phyloP scores from a whole-genome alignment of 208 protist species.

The Trichomonas vaginalis region DNA sequence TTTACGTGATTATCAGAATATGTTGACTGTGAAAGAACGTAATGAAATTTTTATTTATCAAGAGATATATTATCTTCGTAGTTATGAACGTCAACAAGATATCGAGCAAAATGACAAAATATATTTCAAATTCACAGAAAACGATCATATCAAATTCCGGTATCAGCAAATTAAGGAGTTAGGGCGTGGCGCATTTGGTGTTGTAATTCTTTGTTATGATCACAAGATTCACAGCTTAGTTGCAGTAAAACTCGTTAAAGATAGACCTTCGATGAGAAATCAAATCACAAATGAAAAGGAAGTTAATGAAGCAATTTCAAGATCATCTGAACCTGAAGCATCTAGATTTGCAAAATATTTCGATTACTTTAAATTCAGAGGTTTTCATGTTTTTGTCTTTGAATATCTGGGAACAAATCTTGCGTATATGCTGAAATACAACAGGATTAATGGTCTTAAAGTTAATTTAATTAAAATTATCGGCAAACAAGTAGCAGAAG shows the following conservation, averaged over 20 bases:
- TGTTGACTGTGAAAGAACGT: neutral
- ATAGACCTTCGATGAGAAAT: neutral
- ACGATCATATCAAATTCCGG: neutral
- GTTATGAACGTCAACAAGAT: neutral
- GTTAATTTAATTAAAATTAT: neutral
- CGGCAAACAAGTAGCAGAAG: neutral
- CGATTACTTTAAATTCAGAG: neutral
- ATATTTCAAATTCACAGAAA: neutral
- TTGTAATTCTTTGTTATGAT: conserved; percentile 63
- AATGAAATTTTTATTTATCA: neutral
- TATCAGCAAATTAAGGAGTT: conserved; percentile 28
- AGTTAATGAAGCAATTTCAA: neutral
- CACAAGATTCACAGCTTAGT: conserved; percentile 27
- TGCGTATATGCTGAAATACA: neutral
- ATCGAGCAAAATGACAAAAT: neutral
- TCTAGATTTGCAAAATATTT: neutral
- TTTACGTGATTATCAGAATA: neutral
- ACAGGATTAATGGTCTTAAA: neutral
- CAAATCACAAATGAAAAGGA: neutral
- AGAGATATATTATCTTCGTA: neutral
- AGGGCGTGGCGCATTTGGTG: conserved; percentile 68
- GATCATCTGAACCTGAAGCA: neutral
- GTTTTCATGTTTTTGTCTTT: neutral
- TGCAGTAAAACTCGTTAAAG: neutral
- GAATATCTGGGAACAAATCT: neutral